phyloP scores from a whole-genome alignment of 2,329 filamentous ascomycete genomes.

The Stemphylium vesicarium region DNA sequence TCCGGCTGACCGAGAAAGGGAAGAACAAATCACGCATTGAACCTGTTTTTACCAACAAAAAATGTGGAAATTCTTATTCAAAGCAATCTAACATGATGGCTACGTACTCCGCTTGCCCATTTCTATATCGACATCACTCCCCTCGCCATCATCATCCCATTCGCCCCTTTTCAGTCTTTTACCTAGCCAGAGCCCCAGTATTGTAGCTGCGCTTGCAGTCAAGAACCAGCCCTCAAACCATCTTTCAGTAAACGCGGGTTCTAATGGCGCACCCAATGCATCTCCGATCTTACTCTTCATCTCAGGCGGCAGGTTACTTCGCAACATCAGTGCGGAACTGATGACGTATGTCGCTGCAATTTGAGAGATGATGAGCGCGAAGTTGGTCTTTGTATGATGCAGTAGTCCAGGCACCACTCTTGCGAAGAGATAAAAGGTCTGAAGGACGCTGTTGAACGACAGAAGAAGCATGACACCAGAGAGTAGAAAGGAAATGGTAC shows the following conservation, averaged over 20 bases:
- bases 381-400: constrained; percentile 75
- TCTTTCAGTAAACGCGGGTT: constrained; percentile 73
- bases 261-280: constrained; percentile 76
- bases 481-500: constrained; percentile 83
- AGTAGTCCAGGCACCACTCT: constrained; percentile 75
- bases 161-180: constrained; percentile 61
- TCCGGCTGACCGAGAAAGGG: no score
- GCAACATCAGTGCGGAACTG: constrained; percentile 74
- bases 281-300: constrained; percentile 79
- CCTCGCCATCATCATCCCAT: constrained; percentile 48
- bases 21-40: no score
- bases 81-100: not conserved
- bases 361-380: constrained; percentile 80
- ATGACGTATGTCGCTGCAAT: constrained; percentile 87
- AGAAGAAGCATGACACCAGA: constrained; percentile 83
- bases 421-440: constrained; percentile 82
- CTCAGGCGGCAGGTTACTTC: constrained; percentile 78
- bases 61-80: not conserved
- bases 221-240: constrained; percentile 94
- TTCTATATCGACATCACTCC: constrained; percentile 64
- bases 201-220: constrained; percentile 69
- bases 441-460: constrained; percentile 81
- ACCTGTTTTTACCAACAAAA: not conserved
- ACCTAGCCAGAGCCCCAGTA: constrained; percentile 74
- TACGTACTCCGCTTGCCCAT: constrained; percentile 71